Percentiles rank a stretch among this genome's conserved stretches.
Evolutionary conservation across 495 filamentous ascomycete genomes (phyloP).

Genomic region (Recurvomyces mirabilis): DNA sequence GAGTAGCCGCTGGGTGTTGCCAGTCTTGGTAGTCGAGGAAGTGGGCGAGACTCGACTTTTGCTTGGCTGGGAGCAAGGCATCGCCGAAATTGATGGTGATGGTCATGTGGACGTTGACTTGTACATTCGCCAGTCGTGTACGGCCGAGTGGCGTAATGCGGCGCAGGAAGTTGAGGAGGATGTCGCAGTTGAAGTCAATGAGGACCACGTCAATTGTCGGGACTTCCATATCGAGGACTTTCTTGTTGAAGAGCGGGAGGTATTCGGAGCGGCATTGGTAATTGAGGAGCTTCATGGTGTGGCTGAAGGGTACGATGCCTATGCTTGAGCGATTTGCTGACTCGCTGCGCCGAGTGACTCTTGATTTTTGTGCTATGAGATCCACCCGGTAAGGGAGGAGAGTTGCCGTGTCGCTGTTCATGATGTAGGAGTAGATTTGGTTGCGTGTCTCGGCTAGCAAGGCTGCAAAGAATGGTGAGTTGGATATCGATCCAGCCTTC

Average conservation of each 20-base stretch:
- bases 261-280: neutral
- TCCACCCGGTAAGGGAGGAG: neutral
- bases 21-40: no score
- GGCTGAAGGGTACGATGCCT: neutral
- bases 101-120: no score
- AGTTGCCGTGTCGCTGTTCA: neutral
- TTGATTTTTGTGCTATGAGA: neutral
- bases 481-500: no score
- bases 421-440: neutral
- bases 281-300: neutral
- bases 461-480: no score
- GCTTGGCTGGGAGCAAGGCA: no score
- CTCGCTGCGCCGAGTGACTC: neutral
- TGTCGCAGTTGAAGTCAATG: neutral
- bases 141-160: no score
- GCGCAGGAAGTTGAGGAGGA: neutral
- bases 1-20: no score
- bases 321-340: neutral
- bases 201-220: neutral
- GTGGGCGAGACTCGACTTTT: no score
- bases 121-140: constrained; percentile 34
- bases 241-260: neutral
- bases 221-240: neutral
- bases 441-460: neutral
- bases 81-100: no score